Evolutionary conservation across 2,329 filamentous ascomycete species (phyloP).

Genomic region (Blastomyces percursus): DNA sequence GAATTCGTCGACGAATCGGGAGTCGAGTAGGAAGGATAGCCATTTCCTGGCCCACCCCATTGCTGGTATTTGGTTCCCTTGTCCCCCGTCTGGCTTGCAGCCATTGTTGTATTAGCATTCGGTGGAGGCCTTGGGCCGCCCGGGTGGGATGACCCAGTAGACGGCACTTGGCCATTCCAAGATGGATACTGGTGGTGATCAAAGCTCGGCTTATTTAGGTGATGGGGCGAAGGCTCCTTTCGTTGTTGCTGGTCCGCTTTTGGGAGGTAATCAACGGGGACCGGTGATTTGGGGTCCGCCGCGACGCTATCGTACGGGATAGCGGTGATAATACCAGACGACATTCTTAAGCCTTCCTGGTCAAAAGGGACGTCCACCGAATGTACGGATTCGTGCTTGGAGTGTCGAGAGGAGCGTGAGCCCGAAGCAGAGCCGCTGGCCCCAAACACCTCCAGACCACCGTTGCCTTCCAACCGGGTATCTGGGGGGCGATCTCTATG

Average conservation of each 20-base stretch:
- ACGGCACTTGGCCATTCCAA: slow-evolving; percentile 47
- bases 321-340: slow-evolving; percentile 72
- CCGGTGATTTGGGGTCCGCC: slow-evolving; percentile 56
- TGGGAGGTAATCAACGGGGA: slow-evolving; percentile 62
- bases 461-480: slow-evolving; percentile 42
- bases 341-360: slow-evolving; percentile 49
- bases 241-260: slow-evolving; percentile 50
- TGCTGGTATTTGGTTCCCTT: slow-evolving; percentile 62
- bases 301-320: slow-evolving; percentile 71
- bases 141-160: slow-evolving; percentile 44
- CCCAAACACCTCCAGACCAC: slow-evolving; percentile 48
- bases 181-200: slow-evolving; percentile 88
- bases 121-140: slow-evolving; percentile 52
- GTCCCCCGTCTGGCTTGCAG: slow-evolving; percentile 61
- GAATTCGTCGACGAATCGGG: slow-evolving; percentile 43
- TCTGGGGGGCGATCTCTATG: slow-evolving; percentile 64
- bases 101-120: slow-evolving; percentile 49
- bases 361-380: slow-evolving; percentile 60
- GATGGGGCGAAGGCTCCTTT: slow-evolving; percentile 68
- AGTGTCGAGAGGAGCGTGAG: slow-evolving; percentile 63
- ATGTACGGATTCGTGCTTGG: slow-evolving; percentile 57
- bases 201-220: slow-evolving; percentile 62
- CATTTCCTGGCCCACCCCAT: slow-evolving; percentile 53
- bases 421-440: slow-evolving; percentile 51
- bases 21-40: slow-evolving; percentile 50